A percentile compares a stretch with the other conserved stretches of the same genome.
Conservation (phyloP, 108 stramenopile species). For the Nitzschia sp. region DNA sequence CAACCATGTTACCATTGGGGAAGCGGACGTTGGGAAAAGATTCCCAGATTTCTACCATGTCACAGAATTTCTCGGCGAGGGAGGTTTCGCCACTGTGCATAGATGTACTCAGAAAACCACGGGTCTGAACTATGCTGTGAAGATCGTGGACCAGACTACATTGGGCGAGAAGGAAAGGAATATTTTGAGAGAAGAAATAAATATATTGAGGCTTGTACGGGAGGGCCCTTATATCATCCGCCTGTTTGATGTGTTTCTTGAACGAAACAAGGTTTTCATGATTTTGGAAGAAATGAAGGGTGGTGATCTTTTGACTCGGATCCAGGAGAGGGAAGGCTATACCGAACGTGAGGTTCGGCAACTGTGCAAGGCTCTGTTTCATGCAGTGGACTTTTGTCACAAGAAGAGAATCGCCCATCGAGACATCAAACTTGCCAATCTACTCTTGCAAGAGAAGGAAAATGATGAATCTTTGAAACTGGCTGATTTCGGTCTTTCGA, state of each 20-base stretch:
- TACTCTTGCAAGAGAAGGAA: conserved; percentile 57
- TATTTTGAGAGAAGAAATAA: conserved; percentile 60
- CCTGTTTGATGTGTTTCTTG: conserved; percentile 70
- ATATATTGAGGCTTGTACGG: conserved; percentile 40
- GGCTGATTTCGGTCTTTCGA: conserved; percentile 94
- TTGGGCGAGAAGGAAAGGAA: conserved; percentile 26
- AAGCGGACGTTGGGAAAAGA: too few relatives aligned
- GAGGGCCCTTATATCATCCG: conserved; percentile 69
- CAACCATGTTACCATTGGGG: too few relatives aligned
- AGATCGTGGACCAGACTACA: conserved; percentile 47
- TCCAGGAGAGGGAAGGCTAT: conserved; percentile 73
- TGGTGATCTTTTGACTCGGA: conserved; percentile 88
- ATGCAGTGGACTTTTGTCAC: conserved; percentile 84
- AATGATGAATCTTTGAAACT: conserved; percentile 47
- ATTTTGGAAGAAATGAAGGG: conserved; percentile 79
- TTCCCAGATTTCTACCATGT: too few relatives aligned
- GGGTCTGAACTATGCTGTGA: conserved; percentile 70
- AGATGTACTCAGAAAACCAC: too few relatives aligned
- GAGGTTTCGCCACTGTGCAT: too few relatives aligned
- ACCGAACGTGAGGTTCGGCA: conserved; percentile 65
- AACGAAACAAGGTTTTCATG: conserved; percentile 57
- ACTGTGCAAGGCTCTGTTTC: conserved; percentile 53
- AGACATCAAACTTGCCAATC: conserved; percentile 85
- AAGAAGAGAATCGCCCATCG: conserved; percentile 70
- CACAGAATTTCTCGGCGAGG: too few relatives aligned